A percentile compares a stretch with the other conserved stretches of the same genome.
Evolutionary conservation across 2,329 filamentous ascomycete genomes (phyloP).

Genomic region (Epichloe elymi): DNA sequence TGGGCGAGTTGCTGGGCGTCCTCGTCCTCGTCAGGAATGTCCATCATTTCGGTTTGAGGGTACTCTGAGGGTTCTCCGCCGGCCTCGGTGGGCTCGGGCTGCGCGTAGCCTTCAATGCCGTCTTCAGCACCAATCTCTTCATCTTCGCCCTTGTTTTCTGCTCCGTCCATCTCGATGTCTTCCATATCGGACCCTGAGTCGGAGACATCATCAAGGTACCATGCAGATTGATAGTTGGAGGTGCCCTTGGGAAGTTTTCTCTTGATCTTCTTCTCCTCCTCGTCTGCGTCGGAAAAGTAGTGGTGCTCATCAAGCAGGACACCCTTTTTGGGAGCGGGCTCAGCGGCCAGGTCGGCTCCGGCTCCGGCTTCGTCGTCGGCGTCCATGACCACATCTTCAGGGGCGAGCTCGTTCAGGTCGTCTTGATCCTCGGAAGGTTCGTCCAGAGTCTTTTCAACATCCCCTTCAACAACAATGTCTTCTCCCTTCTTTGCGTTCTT

Average conservation of each 20-base stretch:
- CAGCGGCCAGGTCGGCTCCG: constrained; percentile 20
- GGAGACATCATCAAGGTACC: constrained; percentile 74
- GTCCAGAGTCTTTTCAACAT: constrained; percentile 48
- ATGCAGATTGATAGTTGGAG: constrained; percentile 85
- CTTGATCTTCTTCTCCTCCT: constrained; percentile 35
- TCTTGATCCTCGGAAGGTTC: constrained; percentile 68
- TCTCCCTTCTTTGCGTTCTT: constrained; percentile 45
- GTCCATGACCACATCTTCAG: constrained; percentile 69
- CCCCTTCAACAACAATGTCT: constrained; percentile 54
- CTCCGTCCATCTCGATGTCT: constrained; percentile 38
- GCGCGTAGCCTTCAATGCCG: constrained; percentile 58
- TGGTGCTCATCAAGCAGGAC: constrained; percentile 94
- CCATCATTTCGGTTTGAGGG: constrained; percentile 83
- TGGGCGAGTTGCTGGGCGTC: constrained; percentile 64
- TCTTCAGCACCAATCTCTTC: constrained; percentile 62
- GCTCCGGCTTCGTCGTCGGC: constrained; percentile 35
- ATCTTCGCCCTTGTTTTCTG: constrained; percentile 45
- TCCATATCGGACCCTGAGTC: constrained; percentile 78
- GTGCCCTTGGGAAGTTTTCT: constrained; percentile 81
- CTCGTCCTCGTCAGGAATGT: constrained; percentile 72
- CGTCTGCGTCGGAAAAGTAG: constrained; percentile 87
- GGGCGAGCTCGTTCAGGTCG: constrained; percentile 69
- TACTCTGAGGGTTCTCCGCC: constrained; percentile 75
- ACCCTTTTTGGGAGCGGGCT: constrained; percentile 53
- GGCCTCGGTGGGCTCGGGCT: constrained; percentile 58